A percentile compares a stretch with the other conserved stretches of the same genome.
These are phyloP conservation scores for Yamadazyma olivae DNA, from an alignment of 805 yeast genomes.

Conservation along the genomic window DNA sequence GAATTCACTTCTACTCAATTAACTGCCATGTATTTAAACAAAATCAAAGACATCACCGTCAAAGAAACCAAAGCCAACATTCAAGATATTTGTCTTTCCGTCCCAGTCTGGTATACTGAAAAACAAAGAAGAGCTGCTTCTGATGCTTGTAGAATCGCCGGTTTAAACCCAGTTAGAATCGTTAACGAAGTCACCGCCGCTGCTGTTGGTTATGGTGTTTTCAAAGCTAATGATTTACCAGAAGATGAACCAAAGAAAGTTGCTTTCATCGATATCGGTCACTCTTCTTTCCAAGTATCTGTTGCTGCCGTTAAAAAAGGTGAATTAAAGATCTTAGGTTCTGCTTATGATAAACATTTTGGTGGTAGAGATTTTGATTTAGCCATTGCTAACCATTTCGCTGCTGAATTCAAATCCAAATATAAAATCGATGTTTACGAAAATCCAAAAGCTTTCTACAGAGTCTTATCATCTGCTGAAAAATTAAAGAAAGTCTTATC, in stretches of 20 bases:
- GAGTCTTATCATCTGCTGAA: slow-evolving; percentile 91
- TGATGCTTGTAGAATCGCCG: slow-evolving; percentile 95
- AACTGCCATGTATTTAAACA: slow-evolving; percentile 91
- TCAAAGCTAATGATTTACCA: slow-evolving; percentile 89
- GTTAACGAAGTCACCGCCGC: slow-evolving; percentile 98
- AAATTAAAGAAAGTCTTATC: slow-evolving; percentile 92
- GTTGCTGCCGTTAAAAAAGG: slow-evolving; percentile 93
- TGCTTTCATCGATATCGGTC: slow-evolving; percentile 96
- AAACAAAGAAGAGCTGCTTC: slow-evolving; percentile 93
- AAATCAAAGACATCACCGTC: slow-evolving; percentile 75
- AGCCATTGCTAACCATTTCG: slow-evolving; percentile 93
- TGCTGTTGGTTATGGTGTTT: slow-evolving; percentile 98
- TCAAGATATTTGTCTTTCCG: slow-evolving; percentile 88
- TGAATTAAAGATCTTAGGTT: slow-evolving; percentile 87
- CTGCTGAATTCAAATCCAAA: slow-evolving; percentile 85
- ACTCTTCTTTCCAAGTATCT: slow-evolving; percentile 88
- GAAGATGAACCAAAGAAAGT: slow-evolving; percentile 88
- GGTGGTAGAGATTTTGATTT: slow-evolving; percentile 98
- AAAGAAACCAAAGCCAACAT: slow-evolving; percentile 81
- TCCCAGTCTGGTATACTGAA: slow-evolving; percentile 97
- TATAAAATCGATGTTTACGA: slow-evolving; percentile 89
- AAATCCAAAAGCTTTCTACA: slow-evolving; percentile 92
- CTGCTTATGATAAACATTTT: slow-evolving; percentile 91
- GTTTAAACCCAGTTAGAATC: slow-evolving; percentile 96
- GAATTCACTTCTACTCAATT: slow-evolving; percentile 87